Base-by-base conservation (phyloP, 768 basidiomycete species). In the Gyrodon lividus region DNA sequence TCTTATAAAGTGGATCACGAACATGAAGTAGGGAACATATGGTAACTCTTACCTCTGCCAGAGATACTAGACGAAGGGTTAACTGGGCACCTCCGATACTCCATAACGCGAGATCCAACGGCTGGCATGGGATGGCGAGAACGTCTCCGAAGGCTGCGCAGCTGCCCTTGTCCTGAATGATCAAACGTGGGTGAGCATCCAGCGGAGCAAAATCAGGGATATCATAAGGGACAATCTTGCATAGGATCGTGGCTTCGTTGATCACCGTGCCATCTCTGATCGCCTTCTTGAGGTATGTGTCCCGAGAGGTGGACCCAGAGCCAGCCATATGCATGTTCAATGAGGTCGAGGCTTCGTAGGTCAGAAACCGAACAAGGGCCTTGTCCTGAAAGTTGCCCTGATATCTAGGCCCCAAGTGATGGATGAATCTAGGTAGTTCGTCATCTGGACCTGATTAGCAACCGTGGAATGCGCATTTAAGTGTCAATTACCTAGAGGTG, bases 361-460 rank as follows among this genome's bases (percentile, higher is more conserved):
- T 94, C 43, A 93, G 71, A 64, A 92, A 92, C 40, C 80, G 84
- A 56, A 83, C 73, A 31, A 92, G 76, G 3, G 78, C 64, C 8
- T 75, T 77, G 43, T 90, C 87, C 63, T 91, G 90, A 66, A 92
- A 90, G 39, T 82, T 83, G 19, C 82, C 84, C 1, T 75, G 74
- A 53, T 93, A 93, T 39, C 85, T 80, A 8, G 91, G 91, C 4
- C 90, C 87, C 10, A 94, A 80, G 59, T 91, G 87, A 60, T 92
- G 86, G 31, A 91, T 77, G 40, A 93, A 77, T 14, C 87, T 79
- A 6, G 84, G 82, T 5, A 90, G 64, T 52, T 89, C 87, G 46
- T 91, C 84, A 14, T 74, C 88, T 88, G 46, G 20, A 4, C 10
- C 1, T 12, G 7, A 47, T 70, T 17, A 70, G 63, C 49, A 16